These are phyloP conservation scores for Cryptococcus sp. DNA, from an alignment of 1,284 basidiomycete genomes.

Conservation along the genomic window DNA sequence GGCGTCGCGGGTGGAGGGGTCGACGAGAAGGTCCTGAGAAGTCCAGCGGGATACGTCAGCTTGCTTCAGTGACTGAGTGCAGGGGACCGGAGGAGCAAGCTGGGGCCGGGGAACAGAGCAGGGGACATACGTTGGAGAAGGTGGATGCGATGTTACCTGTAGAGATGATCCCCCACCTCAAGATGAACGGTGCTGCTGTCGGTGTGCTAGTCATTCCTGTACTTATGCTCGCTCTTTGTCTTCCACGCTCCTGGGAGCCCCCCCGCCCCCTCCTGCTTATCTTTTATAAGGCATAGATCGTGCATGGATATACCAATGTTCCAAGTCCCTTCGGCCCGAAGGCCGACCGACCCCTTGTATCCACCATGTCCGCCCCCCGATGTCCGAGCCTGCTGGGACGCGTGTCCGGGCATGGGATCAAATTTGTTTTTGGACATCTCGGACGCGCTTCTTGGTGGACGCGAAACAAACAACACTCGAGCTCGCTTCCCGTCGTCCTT, in stretches of 20 bases:
- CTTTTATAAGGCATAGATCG: not conserved
- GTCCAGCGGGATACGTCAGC: not conserved
- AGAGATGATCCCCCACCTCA: slow-evolving; percentile 51
- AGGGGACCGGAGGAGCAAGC: not conserved
- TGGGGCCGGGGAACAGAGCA: not conserved
- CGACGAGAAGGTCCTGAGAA: slow-evolving; percentile 38
- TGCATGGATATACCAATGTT: not conserved
- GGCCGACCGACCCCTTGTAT: no score
- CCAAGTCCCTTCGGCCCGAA: not conserved
- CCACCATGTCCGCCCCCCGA: no score
- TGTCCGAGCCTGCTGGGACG: no score
- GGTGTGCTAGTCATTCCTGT: no score
- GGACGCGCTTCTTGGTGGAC: slow-evolving; percentile 2
- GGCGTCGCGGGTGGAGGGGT: slow-evolving; percentile 55
- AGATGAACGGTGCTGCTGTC: slow-evolving; percentile 12
- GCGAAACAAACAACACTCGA: not conserved
- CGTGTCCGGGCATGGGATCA: slow-evolving; percentile 9
- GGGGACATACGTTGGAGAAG: slow-evolving; percentile 34
- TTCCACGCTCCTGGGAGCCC: not conserved
- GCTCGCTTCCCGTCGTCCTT: not conserved
- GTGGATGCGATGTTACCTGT: slow-evolving; percentile 46
- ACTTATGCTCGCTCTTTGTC: no score
- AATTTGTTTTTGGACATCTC: not conserved
- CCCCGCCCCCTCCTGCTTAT: not conserved
- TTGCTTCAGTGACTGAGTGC: not conserved